Evolutionary conservation across 306 rosid species (phyloP).

Genomic region (Corylus americana): DNA sequence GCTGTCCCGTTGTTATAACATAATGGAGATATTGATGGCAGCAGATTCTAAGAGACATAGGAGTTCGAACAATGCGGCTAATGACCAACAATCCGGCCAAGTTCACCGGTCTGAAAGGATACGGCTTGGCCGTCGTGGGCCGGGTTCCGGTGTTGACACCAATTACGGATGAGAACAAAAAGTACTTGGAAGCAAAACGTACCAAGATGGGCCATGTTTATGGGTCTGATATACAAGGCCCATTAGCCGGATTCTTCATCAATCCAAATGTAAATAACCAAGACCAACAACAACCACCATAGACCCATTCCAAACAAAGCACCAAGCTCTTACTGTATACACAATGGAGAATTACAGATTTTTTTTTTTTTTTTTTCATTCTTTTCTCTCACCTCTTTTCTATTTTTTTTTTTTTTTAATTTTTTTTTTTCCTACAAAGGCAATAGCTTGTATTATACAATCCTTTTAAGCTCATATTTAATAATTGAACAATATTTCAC

Average conservation of each 20-base stretch:
- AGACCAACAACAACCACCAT: background rate
- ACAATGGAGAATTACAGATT: background rate
- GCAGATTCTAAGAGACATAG: constrained; percentile 77
- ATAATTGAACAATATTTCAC: too few relatives aligned
- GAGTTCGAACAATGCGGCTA: constrained; percentile 72
- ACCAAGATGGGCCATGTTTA: constrained; percentile 90
- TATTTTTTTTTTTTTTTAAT: too few relatives aligned
- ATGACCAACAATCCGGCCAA: constrained; percentile 93
- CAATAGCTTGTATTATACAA: too few relatives aligned
- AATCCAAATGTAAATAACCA: constrained; percentile 35
- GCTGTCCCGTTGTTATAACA: background rate
- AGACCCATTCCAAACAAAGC: background rate
- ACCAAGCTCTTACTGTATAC: background rate
- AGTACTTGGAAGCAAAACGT: constrained; percentile 74
- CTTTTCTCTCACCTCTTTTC: too few relatives aligned
- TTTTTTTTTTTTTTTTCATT: background rate
- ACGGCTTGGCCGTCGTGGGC: constrained; percentile 79
- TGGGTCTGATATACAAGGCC: constrained; percentile 68
- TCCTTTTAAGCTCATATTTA: too few relatives aligned
- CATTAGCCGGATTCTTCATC: constrained; percentile 39
- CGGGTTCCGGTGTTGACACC: constrained; percentile 83
- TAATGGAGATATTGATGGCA: background rate
- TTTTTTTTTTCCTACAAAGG: too few relatives aligned
- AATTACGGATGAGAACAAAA: constrained; percentile 72
- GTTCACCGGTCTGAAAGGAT: constrained; percentile 72